Base-by-base conservation (phyloP, 2,329 filamentous ascomycete species). In the Elsinoe fawcettii region DNA sequence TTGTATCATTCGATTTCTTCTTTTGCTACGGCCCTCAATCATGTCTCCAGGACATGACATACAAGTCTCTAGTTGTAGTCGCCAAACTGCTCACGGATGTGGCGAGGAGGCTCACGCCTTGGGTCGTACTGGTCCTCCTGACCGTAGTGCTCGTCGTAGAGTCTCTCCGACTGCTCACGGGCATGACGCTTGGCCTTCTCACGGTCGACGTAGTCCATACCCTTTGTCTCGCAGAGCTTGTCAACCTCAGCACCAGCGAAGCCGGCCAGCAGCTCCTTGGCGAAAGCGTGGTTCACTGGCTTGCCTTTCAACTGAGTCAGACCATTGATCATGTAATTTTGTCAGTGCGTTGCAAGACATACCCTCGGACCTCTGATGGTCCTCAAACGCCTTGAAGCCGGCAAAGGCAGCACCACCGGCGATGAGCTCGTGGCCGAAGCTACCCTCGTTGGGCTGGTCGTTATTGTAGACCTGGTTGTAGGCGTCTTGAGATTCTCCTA, bases 361-460 rank as follows among this genome's bases (percentile, higher is more conserved):
- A 83, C 84, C 87, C 69, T 87, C 76, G 57, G 73, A 75, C 66
- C 86, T 84, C 75, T 90, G 86, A 66, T 81, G 77, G 70, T 90
- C 84, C 74, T 91, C 87, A 65, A 84, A 91, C 27, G 84, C 76
- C 78, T 90, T 90, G 80, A 92, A 87, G 65, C 84, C 88, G 62
- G 82, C 85, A 69, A 92, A 92, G 61, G 85, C 83, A 58, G 87
- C 88, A 58, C 83, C 88, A 61, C 87, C 87, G 62, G 84, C 87
- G 57, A 91, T 69, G 49, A 88, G 68, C 75, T 93, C 87, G 73
- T 92, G 88, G 64, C 80, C 80, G 67, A 88, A 74, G 67, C 80
- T 80, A 65, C 79, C 76, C 73, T 88, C 74, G 74, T 88, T 77
- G 59, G 77, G 66, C 41, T 70, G 67, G 58, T 71, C 67, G 60